These are phyloP conservation scores for Cladorrhinum sp. DNA, from an alignment of 2,329 filamentous ascomycete species.

Conservation along the genomic window DNA sequence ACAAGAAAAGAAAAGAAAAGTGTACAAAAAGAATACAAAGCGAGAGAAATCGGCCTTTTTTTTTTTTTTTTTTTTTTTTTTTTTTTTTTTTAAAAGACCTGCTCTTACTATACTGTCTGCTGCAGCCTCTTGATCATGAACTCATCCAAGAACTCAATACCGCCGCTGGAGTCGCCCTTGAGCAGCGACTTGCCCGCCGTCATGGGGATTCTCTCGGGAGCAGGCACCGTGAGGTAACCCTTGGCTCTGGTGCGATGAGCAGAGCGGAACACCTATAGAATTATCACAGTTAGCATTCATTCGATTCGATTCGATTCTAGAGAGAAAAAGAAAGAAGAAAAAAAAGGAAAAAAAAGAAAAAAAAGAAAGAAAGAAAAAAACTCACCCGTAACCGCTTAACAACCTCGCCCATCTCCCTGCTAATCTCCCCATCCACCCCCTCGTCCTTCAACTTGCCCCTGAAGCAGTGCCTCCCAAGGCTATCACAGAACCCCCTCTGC, in stretches of 20 bases:
- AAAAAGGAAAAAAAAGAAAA: neutral
- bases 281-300: neutral
- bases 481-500: conserved; percentile 28
- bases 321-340: neutral
- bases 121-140: conserved; percentile 25
- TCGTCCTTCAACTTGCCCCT: conserved; percentile 17
- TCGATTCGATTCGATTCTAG: too few relatives aligned
- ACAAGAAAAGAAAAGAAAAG: neutral
- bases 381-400: conserved; percentile 33
- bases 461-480: conserved; percentile 27
- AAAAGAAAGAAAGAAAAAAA: neutral
- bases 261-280: conserved; percentile 31
- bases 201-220: conserved; percentile 35
- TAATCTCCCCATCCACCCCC: conserved; percentile 26
- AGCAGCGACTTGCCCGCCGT: conserved; percentile 35
- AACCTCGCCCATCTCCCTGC: conserved; percentile 28
- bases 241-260: conserved; percentile 32
- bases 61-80: too few relatives aligned
- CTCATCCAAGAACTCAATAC: conserved; percentile 19
- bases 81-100: too few relatives aligned
- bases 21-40: neutral
- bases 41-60: neutral
- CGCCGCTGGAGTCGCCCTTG: conserved; percentile 20
- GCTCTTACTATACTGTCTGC: conserved; percentile 27
- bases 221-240: conserved; percentile 31